Conservation (phyloP, 2,329 filamentous ascomycete genomes). For the Ceratocystis variospora region DNA sequence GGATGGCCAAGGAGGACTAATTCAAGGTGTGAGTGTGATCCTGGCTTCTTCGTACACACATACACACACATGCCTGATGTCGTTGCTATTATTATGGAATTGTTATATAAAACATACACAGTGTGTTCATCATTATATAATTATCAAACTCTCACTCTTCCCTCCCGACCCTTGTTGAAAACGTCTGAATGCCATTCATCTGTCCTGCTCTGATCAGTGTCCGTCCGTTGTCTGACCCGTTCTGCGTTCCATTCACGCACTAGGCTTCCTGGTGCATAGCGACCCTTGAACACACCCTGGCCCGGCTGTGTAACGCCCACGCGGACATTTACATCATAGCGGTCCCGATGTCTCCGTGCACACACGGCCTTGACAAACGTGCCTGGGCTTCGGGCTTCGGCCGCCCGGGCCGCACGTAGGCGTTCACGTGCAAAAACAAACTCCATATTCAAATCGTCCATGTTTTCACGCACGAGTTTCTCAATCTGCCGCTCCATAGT, state of each 20-base stretch:
- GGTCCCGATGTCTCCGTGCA: slow-evolving; percentile 67
- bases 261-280: slow-evolving; percentile 80
- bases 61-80: not conserved
- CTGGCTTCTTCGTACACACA: too few species aligned
- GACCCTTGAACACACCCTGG: slow-evolving; percentile 56
- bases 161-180: not conserved
- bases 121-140: not conserved
- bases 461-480: slow-evolving; percentile 51
- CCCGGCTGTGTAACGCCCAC: slow-evolving; percentile 38
- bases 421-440: slow-evolving; percentile 76
- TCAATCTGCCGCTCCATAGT: slow-evolving; percentile 69
- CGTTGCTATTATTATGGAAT: not conserved
- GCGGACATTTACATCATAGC: slow-evolving; percentile 61
- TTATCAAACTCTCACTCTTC: not conserved
- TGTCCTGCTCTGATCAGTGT: slow-evolving; percentile 57
- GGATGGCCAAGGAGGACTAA: slow-evolving; percentile 31
- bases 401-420: slow-evolving; percentile 70
- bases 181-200: slow-evolving; percentile 55
- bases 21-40: not conserved
- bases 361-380: slow-evolving; percentile 71
- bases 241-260: slow-evolving; percentile 84
- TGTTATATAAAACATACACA: not conserved
- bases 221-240: slow-evolving; percentile 53
- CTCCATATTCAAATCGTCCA: slow-evolving; percentile 69
- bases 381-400: slow-evolving; percentile 25